Base-by-base conservation (phyloP, 1,284 basidiomycete genomes). In the Marasmius tenuissimus region DNA sequence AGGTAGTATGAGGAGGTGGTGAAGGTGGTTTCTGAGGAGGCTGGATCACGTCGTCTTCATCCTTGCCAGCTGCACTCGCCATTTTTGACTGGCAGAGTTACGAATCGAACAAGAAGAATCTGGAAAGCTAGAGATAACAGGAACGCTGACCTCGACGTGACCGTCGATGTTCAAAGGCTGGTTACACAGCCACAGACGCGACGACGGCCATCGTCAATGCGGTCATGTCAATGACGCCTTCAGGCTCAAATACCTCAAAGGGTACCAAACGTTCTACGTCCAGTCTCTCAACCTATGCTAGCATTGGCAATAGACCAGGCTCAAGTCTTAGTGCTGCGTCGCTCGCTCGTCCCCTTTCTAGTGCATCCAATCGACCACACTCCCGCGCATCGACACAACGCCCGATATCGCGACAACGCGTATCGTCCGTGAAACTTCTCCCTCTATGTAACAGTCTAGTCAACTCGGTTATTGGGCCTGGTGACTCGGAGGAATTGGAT, bases 11-110 rank as follows among this genome's bases (percentile, higher is more conserved):
- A 8, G 80, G 79, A 38, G 89, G 88, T 14, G 90, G 90, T 4
- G 90, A 89, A 5, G 88, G 88, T n/a, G 85, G 86, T 18, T 83
- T 77, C 69, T 91, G 85, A n/a, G 84, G 85, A 12, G 81, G 78
- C 11, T 82, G 81, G 53, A 86, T 76, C 57, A 91, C 88, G 5
- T 87, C 86, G 37, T 73, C 73, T 27, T 87, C 81, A 60, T 81
- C 83, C 66, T 78, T 83, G 57, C 59, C 57, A 34, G 37, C 45
- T 20, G 57, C 8, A n/a, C 45, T 47, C 11, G 45, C 16, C 45
- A 47, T 47, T n/a, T 47, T n/a, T 42, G 12, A n/a, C n/a, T 42
- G 2, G 40, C 6, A 12, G 40, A 42, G n/a, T 42, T 6, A 12
- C 40, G 2, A n/a, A 12, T n/a, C 39, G 11, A 3, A n/a, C 3